Base-by-base conservation (phyloP, 1,139 yeast genomes). In the Sugiyamaella grinbergsii region DNA sequence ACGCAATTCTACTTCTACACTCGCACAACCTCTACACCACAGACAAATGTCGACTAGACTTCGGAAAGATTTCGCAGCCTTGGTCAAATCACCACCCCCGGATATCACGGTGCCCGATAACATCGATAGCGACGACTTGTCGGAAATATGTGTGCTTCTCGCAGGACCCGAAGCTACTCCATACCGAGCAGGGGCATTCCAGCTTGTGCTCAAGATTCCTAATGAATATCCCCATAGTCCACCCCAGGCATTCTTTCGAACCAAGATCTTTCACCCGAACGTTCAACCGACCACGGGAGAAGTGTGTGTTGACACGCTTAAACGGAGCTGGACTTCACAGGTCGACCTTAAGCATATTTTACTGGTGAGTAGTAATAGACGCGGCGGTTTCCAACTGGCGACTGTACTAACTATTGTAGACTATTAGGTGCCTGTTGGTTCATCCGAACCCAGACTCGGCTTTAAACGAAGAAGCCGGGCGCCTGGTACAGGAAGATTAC, bases 271-370 rank as follows among this genome's bases (percentile, higher is more conserved):
- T 39, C 95, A 86, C 63, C 88, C 90, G n/a, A 86, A 86, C 62
- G 80, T 86, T 23, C 78, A 82, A 56, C 75, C 80, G 44, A 59
- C 65, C n/a, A 80, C 83, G 0, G 95, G 95, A 0, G 90, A 83
- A 58, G 84, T 86, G 3, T 88, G 96, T 66, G 74, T 88, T n/a
- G 94, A 87, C 65, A 83, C 89, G 10, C 69, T 85, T 54, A 81
- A 80, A 60, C 68, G 67, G 39, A 78, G 77, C 53, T 88, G 95
- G 95, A 77, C 86, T 5, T 1, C 93, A 0, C 87, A 58, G 6
- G 59, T 63, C 13, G 66, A 66, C 51, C 52, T 67, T 41, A 51
- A 47, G 16, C 65, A 63, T 26, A 62, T 67, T 18, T 42, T 67
- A 32, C 39, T 67, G 44, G 64, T 62, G 49, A 41, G 58, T 48